A percentile compares a stretch with the other conserved stretches of the same genome.
Evolutionary conservation across 1,284 basidiomycete species (phyloP).

Genomic region (Athelia sp.): DNA sequence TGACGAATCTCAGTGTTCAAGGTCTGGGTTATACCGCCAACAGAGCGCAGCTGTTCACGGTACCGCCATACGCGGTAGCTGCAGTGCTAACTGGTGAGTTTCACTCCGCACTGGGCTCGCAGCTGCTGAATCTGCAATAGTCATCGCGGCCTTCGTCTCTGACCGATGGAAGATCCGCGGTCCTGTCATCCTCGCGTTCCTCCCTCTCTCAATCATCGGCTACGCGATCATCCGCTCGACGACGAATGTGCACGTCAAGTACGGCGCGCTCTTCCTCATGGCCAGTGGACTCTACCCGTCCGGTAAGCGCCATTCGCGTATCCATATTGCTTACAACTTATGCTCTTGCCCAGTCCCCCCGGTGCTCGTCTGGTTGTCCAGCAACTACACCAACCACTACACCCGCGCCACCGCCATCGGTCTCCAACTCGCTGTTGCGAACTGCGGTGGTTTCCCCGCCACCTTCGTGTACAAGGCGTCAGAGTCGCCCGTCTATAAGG

Average conservation of each 20-base stretch:
- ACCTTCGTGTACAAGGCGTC: too few species aligned
- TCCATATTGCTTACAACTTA: too few species aligned
- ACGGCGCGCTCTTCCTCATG: constrained; percentile 53
- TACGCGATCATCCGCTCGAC: constrained; percentile 56
- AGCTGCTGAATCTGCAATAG: constrained; percentile 16
- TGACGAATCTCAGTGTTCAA: constrained; percentile 31
- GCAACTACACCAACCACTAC: too few species aligned
- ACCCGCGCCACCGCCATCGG: too few species aligned
- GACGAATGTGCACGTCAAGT: constrained; percentile 40
- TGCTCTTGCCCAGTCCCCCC: too few species aligned
- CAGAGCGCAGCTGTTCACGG: constrained; percentile 52
- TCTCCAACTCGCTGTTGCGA: too few species aligned
- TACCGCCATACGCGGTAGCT: constrained; percentile 58
- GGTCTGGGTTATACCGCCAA: constrained; percentile 49
- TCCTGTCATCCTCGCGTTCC: constrained; percentile 53
- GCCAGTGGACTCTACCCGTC: constrained; percentile 45
- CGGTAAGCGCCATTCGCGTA: too few species aligned
- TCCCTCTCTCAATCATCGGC: constrained; percentile 50
- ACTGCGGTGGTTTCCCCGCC: too few species aligned
- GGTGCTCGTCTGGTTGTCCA: too few species aligned
- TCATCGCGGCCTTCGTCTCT: constrained; percentile 45
- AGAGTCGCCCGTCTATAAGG: too few species aligned
- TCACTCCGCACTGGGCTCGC: background rate
- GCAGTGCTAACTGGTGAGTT: constrained; percentile 44
- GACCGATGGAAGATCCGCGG: constrained; percentile 53